Conservation (phyloP, 768 basidiomycete genomes). For the Strobilomyces dryophilus region DNA sequence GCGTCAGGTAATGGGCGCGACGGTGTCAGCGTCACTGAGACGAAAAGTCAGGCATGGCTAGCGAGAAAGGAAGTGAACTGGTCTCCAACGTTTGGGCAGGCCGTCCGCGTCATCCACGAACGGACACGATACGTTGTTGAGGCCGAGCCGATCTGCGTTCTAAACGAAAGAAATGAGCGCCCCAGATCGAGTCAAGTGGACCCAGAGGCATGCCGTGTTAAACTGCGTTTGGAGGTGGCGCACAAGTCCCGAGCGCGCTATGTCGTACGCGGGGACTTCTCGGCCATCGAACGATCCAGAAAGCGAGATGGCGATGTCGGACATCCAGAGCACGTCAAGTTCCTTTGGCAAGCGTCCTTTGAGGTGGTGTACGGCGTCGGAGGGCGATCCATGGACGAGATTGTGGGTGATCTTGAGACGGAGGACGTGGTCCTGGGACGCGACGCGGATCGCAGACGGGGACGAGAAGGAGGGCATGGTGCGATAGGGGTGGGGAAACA, state of each 20-base stretch:
- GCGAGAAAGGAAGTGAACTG: conserved; percentile 1
- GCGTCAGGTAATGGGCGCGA: conserved; percentile 32
- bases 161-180: conserved; percentile 27
- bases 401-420: conserved; percentile 45
- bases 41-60: conserved; percentile 4
- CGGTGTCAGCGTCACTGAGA: conserved; percentile 38
- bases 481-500: not conserved
- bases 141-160: conserved; percentile 58
- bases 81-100: conserved; percentile 37
- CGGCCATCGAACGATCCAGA: conserved; percentile 49
- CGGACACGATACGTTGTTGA: conserved; percentile 53
- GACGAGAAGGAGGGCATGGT: conserved; percentile 32
- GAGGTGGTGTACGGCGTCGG: conserved; percentile 28
- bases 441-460: conserved; percentile 37
- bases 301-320: conserved; percentile 49
- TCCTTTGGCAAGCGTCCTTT: conserved; percentile 34
- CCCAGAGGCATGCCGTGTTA: conserved; percentile 36
- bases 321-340: conserved; percentile 48
- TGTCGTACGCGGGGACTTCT: conserved; percentile 34
- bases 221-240: conserved; percentile 49
- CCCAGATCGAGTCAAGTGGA: not conserved
- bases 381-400: conserved; percentile 32
- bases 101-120: conserved; percentile 44
- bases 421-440: conserved; percentile 41
- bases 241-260: conserved; percentile 48